A percentile compares a stretch with the other conserved stretches of the same genome.
Evolutionary conservation across 306 rosid species (phyloP).

Genomic region (Echinosophora koreensis): DNA sequence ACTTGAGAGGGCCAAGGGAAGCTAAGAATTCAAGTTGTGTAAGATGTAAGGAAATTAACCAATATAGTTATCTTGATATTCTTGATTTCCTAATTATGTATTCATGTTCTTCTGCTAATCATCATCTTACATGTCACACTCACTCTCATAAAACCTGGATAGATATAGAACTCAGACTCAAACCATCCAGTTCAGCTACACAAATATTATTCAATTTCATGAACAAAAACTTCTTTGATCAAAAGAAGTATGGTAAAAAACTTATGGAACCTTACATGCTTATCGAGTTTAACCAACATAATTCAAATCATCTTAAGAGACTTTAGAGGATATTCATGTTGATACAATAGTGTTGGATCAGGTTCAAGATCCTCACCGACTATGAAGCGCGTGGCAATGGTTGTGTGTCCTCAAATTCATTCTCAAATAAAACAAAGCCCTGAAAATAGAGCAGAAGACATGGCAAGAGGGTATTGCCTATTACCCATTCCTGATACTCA

Average conservation of each 20-base stretch:
- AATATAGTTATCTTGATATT: neutral
- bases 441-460: constrained; percentile 42
- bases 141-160: neutral
- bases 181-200: neutral
- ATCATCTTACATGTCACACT: neutral
- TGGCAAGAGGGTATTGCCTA: constrained; percentile 50
- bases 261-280: neutral
- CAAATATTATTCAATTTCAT: neutral
- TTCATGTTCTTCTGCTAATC: neutral
- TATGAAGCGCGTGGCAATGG: constrained; percentile 4
- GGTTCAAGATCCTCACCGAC: constrained; percentile 41
- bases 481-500: constrained; percentile 22
- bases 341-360: constrained; percentile 25
- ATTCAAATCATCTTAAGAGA: constrained; percentile 25
- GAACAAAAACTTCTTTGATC: neutral
- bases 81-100: too few species aligned
- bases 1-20: constrained; percentile 59
- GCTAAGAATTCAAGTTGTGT: constrained; percentile 14
- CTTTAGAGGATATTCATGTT: constrained; percentile 6
- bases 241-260: neutral
- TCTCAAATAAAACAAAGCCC: constrained; percentile 38
- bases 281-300: neutral
- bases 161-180: neutral
- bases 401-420: neutral
- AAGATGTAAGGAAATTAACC: constrained; percentile 61